Evolutionary conservation across 2,329 filamentous ascomycete species (phyloP).

Genomic region (Colletotrichum tabaci): DNA sequence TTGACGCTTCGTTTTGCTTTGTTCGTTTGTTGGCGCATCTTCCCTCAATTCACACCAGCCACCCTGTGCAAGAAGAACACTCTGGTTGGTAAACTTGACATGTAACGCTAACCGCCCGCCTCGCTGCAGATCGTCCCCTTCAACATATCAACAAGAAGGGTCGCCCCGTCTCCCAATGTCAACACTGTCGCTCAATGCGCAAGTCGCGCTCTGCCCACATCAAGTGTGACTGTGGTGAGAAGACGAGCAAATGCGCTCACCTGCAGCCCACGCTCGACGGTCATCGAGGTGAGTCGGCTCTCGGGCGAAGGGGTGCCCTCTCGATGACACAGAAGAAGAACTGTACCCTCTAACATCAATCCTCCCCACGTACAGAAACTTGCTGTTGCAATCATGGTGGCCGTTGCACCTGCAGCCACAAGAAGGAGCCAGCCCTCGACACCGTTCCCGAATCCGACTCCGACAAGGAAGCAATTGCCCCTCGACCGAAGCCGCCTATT

Average conservation of each 20-base stretch:
- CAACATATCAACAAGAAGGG: constrained; percentile 98
- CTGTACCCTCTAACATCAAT: constrained; percentile 39
- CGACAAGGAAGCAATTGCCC: constrained; percentile 59
- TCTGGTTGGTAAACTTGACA: constrained; percentile 2
- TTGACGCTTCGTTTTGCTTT: not conserved
- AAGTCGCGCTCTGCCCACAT: constrained; percentile 96
- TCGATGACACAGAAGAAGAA: constrained; percentile 46
- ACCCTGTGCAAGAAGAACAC: not conserved
- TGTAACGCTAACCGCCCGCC: constrained; percentile 46
- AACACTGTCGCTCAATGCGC: constrained; percentile 95
- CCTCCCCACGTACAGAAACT: constrained; percentile 62
- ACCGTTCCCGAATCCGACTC: constrained; percentile 76
- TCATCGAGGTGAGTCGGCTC: constrained; percentile 68
- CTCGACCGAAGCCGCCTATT: constrained; percentile 58
- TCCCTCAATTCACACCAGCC: not conserved
- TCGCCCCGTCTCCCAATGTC: constrained; percentile 96
- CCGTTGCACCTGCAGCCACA: constrained; percentile 75
- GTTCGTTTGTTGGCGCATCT: constrained; percentile 1
- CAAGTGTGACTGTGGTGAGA: constrained; percentile 97
- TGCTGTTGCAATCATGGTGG: constrained; percentile 81
- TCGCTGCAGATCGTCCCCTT: constrained; percentile 82
- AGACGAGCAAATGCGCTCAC: constrained; percentile 80
- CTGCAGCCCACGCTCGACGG: constrained; percentile 70
- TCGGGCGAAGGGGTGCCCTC: constrained; percentile 35
- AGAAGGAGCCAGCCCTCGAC: constrained; percentile 73